These are phyloP conservation scores for Aspergillus hiratsukae DNA, from an alignment of 2,329 filamentous ascomycete species.

Conservation along the genomic window DNA sequence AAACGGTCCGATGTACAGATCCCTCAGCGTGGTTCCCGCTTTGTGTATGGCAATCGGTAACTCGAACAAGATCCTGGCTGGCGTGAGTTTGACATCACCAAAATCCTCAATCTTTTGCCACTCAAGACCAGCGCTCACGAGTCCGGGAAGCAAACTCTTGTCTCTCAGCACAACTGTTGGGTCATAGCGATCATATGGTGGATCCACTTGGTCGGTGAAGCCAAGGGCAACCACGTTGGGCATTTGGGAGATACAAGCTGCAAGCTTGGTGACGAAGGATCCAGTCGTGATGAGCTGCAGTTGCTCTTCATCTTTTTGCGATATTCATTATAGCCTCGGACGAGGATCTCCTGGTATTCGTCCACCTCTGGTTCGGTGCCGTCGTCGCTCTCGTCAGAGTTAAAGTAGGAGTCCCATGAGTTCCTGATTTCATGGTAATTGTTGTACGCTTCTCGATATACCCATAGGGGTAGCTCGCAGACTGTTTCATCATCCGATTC, in stretches of 20 bases:
- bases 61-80: not conserved
- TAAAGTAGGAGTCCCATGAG: not conserved
- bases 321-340: not conserved
- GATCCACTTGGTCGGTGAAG: not conserved
- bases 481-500: no score
- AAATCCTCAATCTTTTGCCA: not conserved
- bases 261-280: not conserved
- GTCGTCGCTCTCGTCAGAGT: not conserved
- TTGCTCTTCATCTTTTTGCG: not conserved
- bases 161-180: not conserved
- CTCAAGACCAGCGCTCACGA: not conserved
- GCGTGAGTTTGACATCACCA: not conserved
- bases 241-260: not conserved
- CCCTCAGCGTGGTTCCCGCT: not conserved
- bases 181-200: not conserved
- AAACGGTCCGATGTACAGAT: not conserved
- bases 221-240: not conserved
- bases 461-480: no score
- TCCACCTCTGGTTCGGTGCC: not conserved
- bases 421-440: not conserved
- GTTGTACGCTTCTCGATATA: no score
- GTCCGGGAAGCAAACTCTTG: not conserved
- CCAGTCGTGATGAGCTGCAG: not conserved
- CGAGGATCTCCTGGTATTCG: not conserved
- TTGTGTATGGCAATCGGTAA: not conserved